These are phyloP conservation scores for Aspergillus leporis DNA, from an alignment of 495 filamentous ascomycete genomes.

Conservation along the genomic window DNA sequence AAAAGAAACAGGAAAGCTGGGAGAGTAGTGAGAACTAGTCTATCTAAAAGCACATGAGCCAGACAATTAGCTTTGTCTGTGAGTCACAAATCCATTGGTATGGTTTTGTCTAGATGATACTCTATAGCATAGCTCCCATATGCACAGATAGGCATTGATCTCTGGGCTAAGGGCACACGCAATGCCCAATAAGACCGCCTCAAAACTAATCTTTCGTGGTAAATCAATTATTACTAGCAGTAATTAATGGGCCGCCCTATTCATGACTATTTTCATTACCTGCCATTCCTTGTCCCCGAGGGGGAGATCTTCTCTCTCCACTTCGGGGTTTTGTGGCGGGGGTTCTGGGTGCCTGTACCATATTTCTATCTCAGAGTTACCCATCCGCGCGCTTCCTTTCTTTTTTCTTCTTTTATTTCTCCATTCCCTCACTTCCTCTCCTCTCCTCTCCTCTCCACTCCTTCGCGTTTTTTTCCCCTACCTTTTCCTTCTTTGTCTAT, in stretches of 20 bases:
- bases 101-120: no score
- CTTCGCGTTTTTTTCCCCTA: conserved; percentile 18
- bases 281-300: conserved; percentile 6
- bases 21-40: not conserved
- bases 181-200: not conserved
- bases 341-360: conserved; percentile 9
- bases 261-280: not conserved
- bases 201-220: not conserved
- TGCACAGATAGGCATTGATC: not conserved
- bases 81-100: no score
- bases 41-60: no score
- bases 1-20: not conserved
- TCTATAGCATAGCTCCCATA: no score
- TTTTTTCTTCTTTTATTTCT: conserved; percentile 18
- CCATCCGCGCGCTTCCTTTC: conserved; percentile 16
- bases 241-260: not conserved
- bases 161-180: not conserved
- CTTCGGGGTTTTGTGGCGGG: conserved; percentile 13
- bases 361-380: conserved; percentile 28
- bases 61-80: no score
- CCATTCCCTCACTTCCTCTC: conserved; percentile 13
- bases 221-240: conserved; percentile 1
- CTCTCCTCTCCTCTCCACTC: conserved; percentile 14
- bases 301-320: conserved; percentile 2
- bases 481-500: conserved; percentile 9